A percentile compares a stretch with the other conserved stretches of the same genome.
These are phyloP conservation scores for Pestalotiopsis fici DNA, from an alignment of 2,329 filamentous ascomycete species.

Conservation along the genomic window DNA sequence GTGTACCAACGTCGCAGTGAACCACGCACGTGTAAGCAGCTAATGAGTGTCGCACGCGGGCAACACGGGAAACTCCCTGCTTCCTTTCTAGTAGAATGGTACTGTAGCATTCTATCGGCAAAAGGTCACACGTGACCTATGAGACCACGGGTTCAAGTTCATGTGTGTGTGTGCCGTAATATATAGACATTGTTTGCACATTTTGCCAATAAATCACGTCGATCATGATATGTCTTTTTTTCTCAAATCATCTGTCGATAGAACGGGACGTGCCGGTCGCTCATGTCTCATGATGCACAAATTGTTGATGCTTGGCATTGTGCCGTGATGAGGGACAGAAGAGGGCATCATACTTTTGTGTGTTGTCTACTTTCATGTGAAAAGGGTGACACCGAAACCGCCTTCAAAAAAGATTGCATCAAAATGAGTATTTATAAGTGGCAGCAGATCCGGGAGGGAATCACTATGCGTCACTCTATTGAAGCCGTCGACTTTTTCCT, in stretches of 20 bases:
- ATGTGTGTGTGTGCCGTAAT: not conserved
- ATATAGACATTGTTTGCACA: not conserved
- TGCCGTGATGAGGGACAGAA: too few species aligned
- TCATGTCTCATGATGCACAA: too few species aligned
- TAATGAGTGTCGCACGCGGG: not conserved
- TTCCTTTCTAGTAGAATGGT: not conserved
- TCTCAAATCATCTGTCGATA: too few species aligned
- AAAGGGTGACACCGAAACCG: too few species aligned
- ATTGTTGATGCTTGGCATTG: too few species aligned
- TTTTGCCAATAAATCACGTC: not conserved
- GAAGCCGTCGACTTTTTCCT: not conserved
- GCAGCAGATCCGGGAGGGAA: not conserved
- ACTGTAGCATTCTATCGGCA: not conserved
- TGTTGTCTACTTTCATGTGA: too few species aligned
- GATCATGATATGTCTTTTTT: not conserved
- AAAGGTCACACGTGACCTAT: not conserved
- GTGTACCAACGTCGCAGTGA: not conserved
- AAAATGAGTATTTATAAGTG: not conserved
- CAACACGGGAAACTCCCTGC: not conserved
- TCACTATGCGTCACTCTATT: not conserved
- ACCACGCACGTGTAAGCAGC: not conserved
- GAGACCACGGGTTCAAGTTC: not conserved
- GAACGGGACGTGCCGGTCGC: too few species aligned
- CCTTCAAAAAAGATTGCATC: not conserved
- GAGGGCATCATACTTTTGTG: too few species aligned